Conservation (phyloP, 1,284 basidiomycete species). For the Leccinum fuscescens region DNA sequence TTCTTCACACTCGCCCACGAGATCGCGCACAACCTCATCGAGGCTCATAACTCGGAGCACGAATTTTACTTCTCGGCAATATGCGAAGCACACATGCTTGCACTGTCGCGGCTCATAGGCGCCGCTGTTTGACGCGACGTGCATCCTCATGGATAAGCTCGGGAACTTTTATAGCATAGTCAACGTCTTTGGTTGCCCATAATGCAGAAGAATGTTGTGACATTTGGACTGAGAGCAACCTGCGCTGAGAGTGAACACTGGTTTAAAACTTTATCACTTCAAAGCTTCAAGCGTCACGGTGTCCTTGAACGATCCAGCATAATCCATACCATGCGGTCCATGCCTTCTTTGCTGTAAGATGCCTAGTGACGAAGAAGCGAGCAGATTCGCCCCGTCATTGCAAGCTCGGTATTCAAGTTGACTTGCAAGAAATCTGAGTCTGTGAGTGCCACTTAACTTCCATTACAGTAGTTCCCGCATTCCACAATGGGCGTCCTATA, state of each 20-base stretch:
- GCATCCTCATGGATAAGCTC: neutral
- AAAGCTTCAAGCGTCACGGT: neutral
- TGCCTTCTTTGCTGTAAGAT: neutral
- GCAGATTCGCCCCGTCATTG: neutral
- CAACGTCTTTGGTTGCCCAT: neutral
- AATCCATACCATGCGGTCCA: neutral
- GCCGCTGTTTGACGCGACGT: neutral
- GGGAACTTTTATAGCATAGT: neutral
- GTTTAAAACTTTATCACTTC: neutral
- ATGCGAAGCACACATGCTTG: slow-evolving; percentile 61
- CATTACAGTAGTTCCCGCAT: neutral
- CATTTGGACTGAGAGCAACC: neutral
- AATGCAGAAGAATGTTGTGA: neutral
- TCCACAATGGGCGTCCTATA: neutral
- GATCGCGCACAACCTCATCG: slow-evolving; percentile 81
- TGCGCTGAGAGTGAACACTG: neutral
- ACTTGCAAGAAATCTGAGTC: neutral
- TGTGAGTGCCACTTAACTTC: neutral
- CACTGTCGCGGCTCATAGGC: slow-evolving; percentile 29
- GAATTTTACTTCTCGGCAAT: slow-evolving; percentile 94
- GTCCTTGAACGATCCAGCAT: neutral
- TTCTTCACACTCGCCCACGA: slow-evolving; percentile 93
- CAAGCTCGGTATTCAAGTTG: neutral
- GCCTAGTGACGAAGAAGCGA: neutral
- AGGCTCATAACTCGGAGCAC: slow-evolving; percentile 80